A percentile compares a stretch with the other conserved stretches of the same genome.
Evolutionary conservation across 1,284 basidiomycete species (phyloP).

Genomic region (Takashimella koratensis): DNA sequence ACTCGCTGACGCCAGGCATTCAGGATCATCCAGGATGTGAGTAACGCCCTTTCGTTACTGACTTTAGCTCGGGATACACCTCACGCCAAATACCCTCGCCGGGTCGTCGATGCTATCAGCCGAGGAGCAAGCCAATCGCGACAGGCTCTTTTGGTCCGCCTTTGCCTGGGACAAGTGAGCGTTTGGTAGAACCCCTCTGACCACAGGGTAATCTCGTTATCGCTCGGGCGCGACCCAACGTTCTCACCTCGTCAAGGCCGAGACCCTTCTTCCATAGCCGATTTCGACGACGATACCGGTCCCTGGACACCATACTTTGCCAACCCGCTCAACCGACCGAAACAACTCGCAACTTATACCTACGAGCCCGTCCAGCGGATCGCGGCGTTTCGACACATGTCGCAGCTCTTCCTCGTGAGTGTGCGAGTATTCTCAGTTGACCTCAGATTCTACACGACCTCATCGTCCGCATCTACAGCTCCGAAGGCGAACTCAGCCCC

Average conservation of each 20-base stretch:
- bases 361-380: constrained; percentile 4
- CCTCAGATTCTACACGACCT: constrained; percentile 12
- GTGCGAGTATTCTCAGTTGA: neutral
- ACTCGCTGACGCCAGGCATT: constrained; percentile 6
- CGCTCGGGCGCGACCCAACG: constrained; percentile 10
- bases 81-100: constrained; percentile 3
- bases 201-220: constrained; percentile 6
- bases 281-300: constrained; percentile 11
- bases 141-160: constrained; percentile 9
- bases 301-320: constrained; percentile 10
- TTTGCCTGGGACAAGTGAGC: constrained; percentile 16
- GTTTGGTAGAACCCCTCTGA: neutral
- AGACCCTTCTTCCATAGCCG: constrained; percentile 7
- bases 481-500: neutral
- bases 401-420: constrained; percentile 4
- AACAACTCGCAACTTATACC: constrained; percentile 5
- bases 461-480: constrained; percentile 12
- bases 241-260: constrained; percentile 5
- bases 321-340: constrained; percentile 9
- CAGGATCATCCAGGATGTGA: constrained; percentile 12
- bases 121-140: constrained; percentile 7
- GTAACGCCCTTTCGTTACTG: neutral
- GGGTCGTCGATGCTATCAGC: constrained; percentile 6
- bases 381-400: constrained; percentile 4
- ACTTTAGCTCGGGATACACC: constrained; percentile 13